phyloP scores from a whole-genome alignment of 495 filamentous ascomycete species.

The Penicillium macrosclerotiorum region DNA sequence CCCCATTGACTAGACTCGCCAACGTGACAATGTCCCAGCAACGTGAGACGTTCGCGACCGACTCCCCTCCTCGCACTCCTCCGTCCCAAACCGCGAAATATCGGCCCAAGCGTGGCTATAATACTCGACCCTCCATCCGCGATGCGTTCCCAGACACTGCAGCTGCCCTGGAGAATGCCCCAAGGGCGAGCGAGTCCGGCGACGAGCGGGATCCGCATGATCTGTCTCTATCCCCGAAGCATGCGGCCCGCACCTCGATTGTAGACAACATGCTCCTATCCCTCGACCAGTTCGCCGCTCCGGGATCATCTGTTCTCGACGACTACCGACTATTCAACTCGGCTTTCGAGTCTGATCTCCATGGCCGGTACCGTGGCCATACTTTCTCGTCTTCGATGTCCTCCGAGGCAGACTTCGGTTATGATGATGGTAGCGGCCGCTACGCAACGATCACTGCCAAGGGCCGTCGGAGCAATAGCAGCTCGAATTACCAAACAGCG shows the following conservation, averaged over 20 bases:
- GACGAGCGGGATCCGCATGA: slow-evolving; percentile 80
- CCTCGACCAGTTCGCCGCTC: slow-evolving; percentile 71
- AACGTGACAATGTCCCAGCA: slow-evolving; percentile 36
- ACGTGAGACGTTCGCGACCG: slow-evolving; percentile 20
- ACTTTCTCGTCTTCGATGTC: slow-evolving; percentile 68
- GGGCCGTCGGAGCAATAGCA: slow-evolving; percentile 76
- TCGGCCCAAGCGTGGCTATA: slow-evolving; percentile 31
- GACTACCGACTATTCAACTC: slow-evolving; percentile 45
- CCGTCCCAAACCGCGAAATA: slow-evolving; percentile 34
- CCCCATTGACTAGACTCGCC: slow-evolving; percentile 11
- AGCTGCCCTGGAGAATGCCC: slow-evolving; percentile 39
- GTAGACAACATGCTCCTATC: slow-evolving; percentile 91
- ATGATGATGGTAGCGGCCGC: slow-evolving; percentile 61
- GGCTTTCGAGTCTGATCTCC: slow-evolving; percentile 33
- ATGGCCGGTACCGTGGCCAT: slow-evolving; percentile 54
- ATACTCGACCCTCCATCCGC: slow-evolving; percentile 37
- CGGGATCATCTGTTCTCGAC: slow-evolving; percentile 39
- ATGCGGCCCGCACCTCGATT: slow-evolving; percentile 79
- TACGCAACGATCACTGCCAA: slow-evolving; percentile 54
- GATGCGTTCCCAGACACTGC: slow-evolving; percentile 53
- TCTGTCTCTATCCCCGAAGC: slow-evolving; percentile 70
- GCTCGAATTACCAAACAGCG: slow-evolving; percentile 67
- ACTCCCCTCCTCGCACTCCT: slow-evolving; percentile 48
- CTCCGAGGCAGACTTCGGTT: slow-evolving; percentile 70
- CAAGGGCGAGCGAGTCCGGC: slow-evolving; percentile 40